Evolutionary conservation across 768 basidiomycete species (phyloP), one percentile per base, ranked within the genome.

Genomic region (Leucosporidium yakuticum): DNA sequence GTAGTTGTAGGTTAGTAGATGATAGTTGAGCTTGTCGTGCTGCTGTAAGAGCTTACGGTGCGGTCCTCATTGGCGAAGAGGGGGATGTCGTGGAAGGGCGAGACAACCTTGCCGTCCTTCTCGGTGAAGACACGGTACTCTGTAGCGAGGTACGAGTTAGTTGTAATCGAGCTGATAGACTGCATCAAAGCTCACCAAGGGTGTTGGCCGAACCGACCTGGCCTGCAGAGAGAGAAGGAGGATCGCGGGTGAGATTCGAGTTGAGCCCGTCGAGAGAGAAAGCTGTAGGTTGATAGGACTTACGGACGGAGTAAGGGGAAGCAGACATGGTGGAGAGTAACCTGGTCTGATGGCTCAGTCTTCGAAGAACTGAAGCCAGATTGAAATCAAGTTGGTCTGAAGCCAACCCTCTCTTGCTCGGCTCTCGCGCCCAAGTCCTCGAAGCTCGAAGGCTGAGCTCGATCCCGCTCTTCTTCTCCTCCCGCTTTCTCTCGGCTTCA

Each of bases 61-160:
- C 89, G 89, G 82, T 83, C 87, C 83, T 88, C 90, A 81, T 99
- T 92, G 63, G 93, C 93, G 79, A 96, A 97, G 77, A 98, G 92
- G 17, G 95, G 79, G 54, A 99, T 89, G 81, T 99, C 96, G 78
- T 98, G 96, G 85, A 87, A 92, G 68, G 88, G 83, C 17, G 91
- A 91, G 64, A 90, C 81, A 79, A 90, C 88, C 63, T 85, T 83
- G 75, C 88, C 88, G 76, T 89, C 88, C 77, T 90, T 88, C 80
- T 98, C 94, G 81, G 92, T 86, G 85, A 81, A 99, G 68, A 95
- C 88, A 73, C 95, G 89, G 82, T 97, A 91, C 75, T 98, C 96
- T 97, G 80, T 59, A 8, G 55, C 36, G 55, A 34, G 14, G 6
- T 8, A 44, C 3, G 39, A 15, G 14, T 44, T 15, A 44, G 39